Evolutionary conservation across 345 rosid species (phyloP).

Genomic region (Pugionium dolabratum): DNA sequence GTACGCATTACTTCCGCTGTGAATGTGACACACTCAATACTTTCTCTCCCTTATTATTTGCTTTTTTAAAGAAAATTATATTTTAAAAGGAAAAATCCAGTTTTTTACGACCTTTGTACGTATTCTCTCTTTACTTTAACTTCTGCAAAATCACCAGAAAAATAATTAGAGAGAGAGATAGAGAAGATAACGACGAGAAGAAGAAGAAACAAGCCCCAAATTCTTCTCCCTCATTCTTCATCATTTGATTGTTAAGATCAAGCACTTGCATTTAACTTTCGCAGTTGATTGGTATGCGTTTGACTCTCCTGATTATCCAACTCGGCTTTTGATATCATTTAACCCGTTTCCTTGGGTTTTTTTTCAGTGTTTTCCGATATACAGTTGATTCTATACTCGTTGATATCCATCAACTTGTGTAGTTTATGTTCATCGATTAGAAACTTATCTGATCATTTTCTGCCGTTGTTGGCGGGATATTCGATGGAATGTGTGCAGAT

Average conservation of each 20-base stretch:
- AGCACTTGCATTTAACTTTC: slow-evolving; percentile 24
- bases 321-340: not conserved
- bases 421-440: slow-evolving; percentile 7
- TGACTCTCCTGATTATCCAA: slow-evolving; percentile 9
- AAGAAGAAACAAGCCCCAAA: slow-evolving; percentile 18
- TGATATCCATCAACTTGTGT: slow-evolving; percentile 3
- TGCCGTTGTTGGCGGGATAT: not conserved
- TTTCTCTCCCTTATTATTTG: not conserved
- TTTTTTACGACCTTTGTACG: slow-evolving; percentile 14
- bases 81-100: too few species aligned
- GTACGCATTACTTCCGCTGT: slow-evolving; percentile 33
- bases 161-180: slow-evolving; percentile 10
- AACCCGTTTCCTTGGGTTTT: not conserved
- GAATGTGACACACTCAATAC: slow-evolving; percentile 23
- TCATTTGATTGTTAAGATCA: not conserved
- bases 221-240: not conserved
- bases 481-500: too few species aligned
- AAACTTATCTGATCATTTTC: slow-evolving; percentile 3
- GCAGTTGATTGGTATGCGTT: slow-evolving; percentile 16
- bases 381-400: not conserved
- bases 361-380: not conserved
- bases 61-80: too few species aligned
- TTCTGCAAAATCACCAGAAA: not conserved
- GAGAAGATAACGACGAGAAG: slow-evolving; percentile 19
- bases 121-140: not conserved